These are phyloP conservation scores for Coccomyxa sp. DNA, from an alignment of 139 green algal genomes.

Conservation along the genomic window DNA sequence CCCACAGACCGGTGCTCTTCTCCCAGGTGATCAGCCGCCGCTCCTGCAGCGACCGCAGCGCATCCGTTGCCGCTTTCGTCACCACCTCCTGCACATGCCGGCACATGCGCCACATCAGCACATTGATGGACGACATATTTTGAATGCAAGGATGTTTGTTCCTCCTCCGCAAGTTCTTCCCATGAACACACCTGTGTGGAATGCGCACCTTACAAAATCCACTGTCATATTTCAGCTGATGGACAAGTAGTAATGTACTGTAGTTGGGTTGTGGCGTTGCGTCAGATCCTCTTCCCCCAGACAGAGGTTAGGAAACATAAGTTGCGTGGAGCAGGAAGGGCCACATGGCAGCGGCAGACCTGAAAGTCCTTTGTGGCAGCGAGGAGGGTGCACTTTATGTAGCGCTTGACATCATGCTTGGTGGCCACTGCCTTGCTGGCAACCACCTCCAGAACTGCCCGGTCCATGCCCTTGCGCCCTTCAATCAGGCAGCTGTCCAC, in stretches of 20 bases:
- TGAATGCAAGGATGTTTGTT: too few species aligned
- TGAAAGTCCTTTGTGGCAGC: background rate
- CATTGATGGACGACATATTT: too few species aligned
- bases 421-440: slow-evolving; percentile 55
- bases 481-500: slow-evolving; percentile 68
- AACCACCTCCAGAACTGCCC: slow-evolving; percentile 76
- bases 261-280: too few species aligned
- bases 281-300: too few species aligned
- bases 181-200: too few species aligned
- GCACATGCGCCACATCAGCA: background rate
- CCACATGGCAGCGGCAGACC: background rate
- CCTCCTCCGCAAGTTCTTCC: too few species aligned
- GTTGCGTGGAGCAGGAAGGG: too few species aligned
- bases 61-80: background rate
- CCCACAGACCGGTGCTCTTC: slow-evolving; percentile 16
- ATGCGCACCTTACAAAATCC: too few species aligned
- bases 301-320: too few species aligned
- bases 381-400: slow-evolving; percentile 70
- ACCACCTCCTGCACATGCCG: background rate
- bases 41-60: slow-evolving; percentile 63
- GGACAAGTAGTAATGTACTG: too few species aligned
- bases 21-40: slow-evolving; percentile 39
- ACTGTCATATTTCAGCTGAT: too few species aligned
- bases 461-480: slow-evolving; percentile 64
- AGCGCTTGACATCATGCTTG: slow-evolving; percentile 57